Base-by-base conservation (phyloP, 345 rosid species). In the Carallia pectinifolia region DNA sequence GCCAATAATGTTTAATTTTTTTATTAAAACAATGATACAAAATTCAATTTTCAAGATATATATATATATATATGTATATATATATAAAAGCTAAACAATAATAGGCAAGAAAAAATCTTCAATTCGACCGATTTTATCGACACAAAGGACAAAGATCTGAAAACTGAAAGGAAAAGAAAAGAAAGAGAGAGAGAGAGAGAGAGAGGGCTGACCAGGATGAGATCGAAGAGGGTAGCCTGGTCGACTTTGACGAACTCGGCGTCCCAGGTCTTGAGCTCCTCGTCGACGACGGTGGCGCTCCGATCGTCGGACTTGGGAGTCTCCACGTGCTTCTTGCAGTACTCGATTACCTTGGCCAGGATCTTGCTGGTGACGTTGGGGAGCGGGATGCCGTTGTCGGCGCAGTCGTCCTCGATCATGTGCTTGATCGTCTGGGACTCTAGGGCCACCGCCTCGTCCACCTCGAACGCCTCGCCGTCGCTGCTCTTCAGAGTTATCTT, bases 321-420 rank as follows among this genome's bases (percentile, higher is more conserved):
- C 59, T 69, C 77, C 19, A 77, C 77, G 67, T 77, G 81, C 60
- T 69, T 77, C 71, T 77, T 73, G 65, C 81, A 77, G 64, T 73
- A 77, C 67, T 77, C 81, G 39, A 77, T 73, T 12, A 77, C 77
- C 62, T 72, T 77, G 10, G 74, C 69, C 56, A 77, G 50, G 67
- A 73, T 73, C 74, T 72, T 65, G 66, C 81, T 65, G 9, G 74
- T 77, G 6, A 77, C 74, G 66, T 69, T 77, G 10, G 77, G 74
- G 7, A 77, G 53, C 9, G 77, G 74, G 47, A 77, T 77, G 3
- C 67, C 77, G 64, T 34, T 64, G 18, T 73, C 77, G 16, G 80
- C 70, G 66, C 79, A 70, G 29, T 65, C 75, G 66, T 76, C 79
- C 47, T 76, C 71, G 29, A 76, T 72, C 77, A 69, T 64, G 63